Evolutionary conservation across 1,139 yeast genomes (phyloP), one percentile per base, ranked within the genome.

Genomic region (Zygosaccharomyces sapae): DNA sequence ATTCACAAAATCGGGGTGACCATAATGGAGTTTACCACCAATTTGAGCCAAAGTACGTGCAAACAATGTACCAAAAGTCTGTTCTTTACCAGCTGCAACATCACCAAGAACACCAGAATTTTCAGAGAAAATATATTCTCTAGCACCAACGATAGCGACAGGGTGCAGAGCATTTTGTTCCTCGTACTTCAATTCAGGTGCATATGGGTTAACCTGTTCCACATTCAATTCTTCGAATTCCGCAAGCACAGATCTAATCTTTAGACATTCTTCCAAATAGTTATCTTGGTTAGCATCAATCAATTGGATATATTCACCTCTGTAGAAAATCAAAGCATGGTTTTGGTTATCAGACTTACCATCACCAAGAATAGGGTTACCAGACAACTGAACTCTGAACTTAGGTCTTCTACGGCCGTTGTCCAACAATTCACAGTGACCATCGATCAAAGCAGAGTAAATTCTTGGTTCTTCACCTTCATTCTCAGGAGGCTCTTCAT

Each of bases 21-120:
- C 98, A 75, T 92, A 92, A 79, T 92, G 98, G 70, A 92, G 81
- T 69, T 92, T 92, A 76, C 97, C 97, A 73, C 98, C 98, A 72
- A 92, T 85, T 75, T 90, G 97, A 54, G 98, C 94, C 71, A 92
- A 77, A 43, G 97, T 92, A 79, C 98, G 86, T 37, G 97, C 95
- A 66, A 92, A 92, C 69, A 92, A 76, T 9, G 98, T 92, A 83
- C 98, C 98, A 68, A 92, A 92, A 59, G 98, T 92, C 73, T 92
- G 98, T 79, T 92, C 98, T 76, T 92, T 92, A 81, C 97, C 98
- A 58, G 98, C 98, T 62, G 98, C 98, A 70, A 92, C 95, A 73
- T 92, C 98, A 83, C 98, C 98, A 61, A 92, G 79, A 64, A 92
- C 87, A 85, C 98, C 98, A 58, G 96, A 86, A 75, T 90, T 92